These are phyloP conservation scores for Ascochyta viciae-villosae DNA, from an alignment of 2,329 filamentous ascomycete species.

Conservation along the genomic window DNA sequence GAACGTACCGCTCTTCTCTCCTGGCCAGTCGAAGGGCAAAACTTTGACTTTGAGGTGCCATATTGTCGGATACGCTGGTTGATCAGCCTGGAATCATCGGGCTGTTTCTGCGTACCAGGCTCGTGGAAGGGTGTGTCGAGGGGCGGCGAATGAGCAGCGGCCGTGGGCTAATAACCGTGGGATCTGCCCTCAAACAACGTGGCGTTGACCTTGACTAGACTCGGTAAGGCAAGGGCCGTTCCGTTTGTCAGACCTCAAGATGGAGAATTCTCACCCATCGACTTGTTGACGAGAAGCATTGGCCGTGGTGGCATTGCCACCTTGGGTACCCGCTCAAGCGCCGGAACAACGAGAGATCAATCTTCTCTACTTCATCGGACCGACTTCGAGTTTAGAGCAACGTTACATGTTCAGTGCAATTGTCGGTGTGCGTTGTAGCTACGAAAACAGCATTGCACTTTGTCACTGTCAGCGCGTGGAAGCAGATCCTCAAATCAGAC, in stretches of 20 bases:
- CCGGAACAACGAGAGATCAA: neutral
- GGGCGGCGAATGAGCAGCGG: neutral
- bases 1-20: slow-evolving; percentile 9
- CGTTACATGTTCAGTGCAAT: slow-evolving; percentile 14
- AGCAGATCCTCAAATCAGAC: too few species aligned
- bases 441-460: neutral
- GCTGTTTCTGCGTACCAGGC: slow-evolving; percentile 9
- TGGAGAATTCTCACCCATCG: neutral
- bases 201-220: slow-evolving; percentile 3
- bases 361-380: neutral
- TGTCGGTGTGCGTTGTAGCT: slow-evolving; percentile 16
- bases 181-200: neutral
- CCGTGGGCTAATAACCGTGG: neutral
- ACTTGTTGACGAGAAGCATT: neutral
- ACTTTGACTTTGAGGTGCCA: neutral
- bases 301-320: neutral
- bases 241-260: slow-evolving; percentile 7
- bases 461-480: neutral
- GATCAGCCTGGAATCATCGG: neutral
- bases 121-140: neutral
- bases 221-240: slow-evolving; percentile 17
- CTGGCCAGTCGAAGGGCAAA: neutral
- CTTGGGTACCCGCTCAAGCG: neutral
- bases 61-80: neutral
- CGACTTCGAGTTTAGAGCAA: slow-evolving; percentile 10